A percentile compares a stretch with the other conserved stretches of the same genome.
Evolutionary conservation across 2,329 filamentous ascomycete species (phyloP).

Genomic region (Arthrinium phaeospermum): DNA sequence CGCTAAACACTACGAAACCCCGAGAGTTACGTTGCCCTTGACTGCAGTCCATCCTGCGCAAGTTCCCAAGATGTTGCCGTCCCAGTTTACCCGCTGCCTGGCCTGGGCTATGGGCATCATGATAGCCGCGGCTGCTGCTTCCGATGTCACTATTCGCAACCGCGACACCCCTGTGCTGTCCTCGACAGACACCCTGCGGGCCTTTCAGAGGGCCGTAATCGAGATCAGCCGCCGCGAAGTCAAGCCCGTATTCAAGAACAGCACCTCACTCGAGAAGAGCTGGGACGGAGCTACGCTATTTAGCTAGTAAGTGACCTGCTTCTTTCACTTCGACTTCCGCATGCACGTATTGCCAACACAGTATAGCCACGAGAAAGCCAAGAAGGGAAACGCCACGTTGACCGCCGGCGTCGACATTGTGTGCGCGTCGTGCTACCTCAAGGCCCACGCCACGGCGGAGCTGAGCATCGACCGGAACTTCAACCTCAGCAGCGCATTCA

Average conservation of each 20-base stretch:
- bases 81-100: not conserved
- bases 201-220: constrained; percentile 32
- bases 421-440: constrained; percentile 57
- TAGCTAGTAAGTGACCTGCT: constrained; percentile 13
- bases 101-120: constrained; percentile 24
- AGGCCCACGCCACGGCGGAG: constrained; percentile 49
- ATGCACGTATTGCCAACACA: constrained; percentile 21
- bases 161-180: constrained; percentile 31
- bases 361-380: constrained; percentile 17
- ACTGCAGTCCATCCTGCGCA: not conserved
- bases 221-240: constrained; percentile 27
- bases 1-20: not conserved
- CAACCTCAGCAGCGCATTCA: constrained; percentile 42
- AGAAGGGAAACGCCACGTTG: constrained; percentile 29
- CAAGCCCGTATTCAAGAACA: constrained; percentile 30
- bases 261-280: constrained; percentile 29
- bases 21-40: not conserved
- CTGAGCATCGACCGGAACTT: constrained; percentile 49
- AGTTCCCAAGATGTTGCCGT: not conserved
- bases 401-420: constrained; percentile 45
- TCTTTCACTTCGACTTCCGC: not conserved
- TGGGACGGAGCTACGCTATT: constrained; percentile 43
- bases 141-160: constrained; percentile 29
- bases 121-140: constrained; percentile 20
- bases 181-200: constrained; percentile 29